These are phyloP conservation scores for Centella asiatica DNA, from an alignment of 129 eudicot species.

Conservation along the genomic window DNA sequence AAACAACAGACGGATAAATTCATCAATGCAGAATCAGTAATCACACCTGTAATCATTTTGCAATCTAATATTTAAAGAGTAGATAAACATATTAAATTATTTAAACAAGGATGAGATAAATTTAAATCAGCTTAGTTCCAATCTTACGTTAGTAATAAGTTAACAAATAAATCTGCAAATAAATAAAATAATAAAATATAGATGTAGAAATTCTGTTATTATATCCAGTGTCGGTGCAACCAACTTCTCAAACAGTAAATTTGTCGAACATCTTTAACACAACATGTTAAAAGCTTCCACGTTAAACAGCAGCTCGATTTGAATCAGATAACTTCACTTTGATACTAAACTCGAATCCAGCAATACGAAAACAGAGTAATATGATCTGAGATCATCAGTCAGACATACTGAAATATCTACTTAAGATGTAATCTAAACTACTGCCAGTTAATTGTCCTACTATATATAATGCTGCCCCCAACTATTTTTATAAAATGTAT, in stretches of 20 bases:
- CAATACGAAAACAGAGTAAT: background rate
- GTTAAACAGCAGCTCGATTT: background rate
- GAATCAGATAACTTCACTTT: background rate
- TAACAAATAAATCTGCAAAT: no score
- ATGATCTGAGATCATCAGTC: no score
- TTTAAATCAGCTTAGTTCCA: background rate
- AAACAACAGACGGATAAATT: background rate
- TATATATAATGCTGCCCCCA: no score
- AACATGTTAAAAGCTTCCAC: background rate
- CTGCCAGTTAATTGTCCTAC: background rate
- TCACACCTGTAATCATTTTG: background rate
- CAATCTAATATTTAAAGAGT: background rate
- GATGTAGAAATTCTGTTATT: no score
- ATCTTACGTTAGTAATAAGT: background rate
- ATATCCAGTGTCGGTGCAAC: background rate
- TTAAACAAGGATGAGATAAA: background rate
- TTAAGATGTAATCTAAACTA: no score
- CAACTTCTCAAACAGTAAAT: background rate
- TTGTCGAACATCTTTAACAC: conserved; percentile 6
- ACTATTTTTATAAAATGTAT: background rate
- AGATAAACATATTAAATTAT: background rate
- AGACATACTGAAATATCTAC: no score
- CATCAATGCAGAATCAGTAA: background rate
- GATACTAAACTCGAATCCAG: background rate
- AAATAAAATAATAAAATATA: background rate